Base-by-base conservation (phyloP, 345 rosid species). In the Lepidium aucheri region DNA sequence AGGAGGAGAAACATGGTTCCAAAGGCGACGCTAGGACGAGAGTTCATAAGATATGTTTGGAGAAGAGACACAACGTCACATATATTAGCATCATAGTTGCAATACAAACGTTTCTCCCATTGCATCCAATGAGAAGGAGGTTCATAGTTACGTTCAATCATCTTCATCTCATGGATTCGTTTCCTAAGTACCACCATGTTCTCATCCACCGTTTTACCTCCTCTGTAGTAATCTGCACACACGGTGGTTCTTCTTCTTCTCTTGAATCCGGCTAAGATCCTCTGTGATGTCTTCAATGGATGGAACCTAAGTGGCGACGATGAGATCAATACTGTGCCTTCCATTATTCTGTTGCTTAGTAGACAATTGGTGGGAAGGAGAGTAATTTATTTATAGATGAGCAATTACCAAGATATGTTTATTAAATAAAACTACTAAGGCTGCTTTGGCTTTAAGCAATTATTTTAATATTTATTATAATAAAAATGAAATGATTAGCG, bases 111-210 rank as follows among this genome's bases (percentile, higher is more conserved):
- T 33, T 86, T 85, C 78, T 89, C 90, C 90, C 90, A 89, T 0
- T 78, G 81, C 83, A 78, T 81, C 96, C 96, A 85, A 12, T 82
- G 70, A 0, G 72, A 39, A 3, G 87, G 87, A 4, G 91, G 84
- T 70, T 85, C 84, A 26, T 82, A 79, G 63, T 81, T 83, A 12
- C 82, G 74, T 69, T 89, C 93, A 36, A 56, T 63, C 89, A 79
- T 77, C 80, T 86, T 82, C 82, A 76, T 73, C 77, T 82, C 87
- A 3, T 77, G 86, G 45, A 86, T 82, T 10, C 87, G 74, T 50
- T 79, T 82, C 65, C 92, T 64, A 2, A 84, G 85, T 8, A 81
- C 83, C 9, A 83, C 76, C 91, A 86, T 85, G 76, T 78, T 79
- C 71, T 78, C 87, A 6, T 86, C 93, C 3, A 85, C 89, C 0